Evolutionary conservation across 2,329 filamentous ascomycete species (phyloP), one percentile per base, ranked within the genome.

Genomic region (Aspergillus tubingensis): DNA sequence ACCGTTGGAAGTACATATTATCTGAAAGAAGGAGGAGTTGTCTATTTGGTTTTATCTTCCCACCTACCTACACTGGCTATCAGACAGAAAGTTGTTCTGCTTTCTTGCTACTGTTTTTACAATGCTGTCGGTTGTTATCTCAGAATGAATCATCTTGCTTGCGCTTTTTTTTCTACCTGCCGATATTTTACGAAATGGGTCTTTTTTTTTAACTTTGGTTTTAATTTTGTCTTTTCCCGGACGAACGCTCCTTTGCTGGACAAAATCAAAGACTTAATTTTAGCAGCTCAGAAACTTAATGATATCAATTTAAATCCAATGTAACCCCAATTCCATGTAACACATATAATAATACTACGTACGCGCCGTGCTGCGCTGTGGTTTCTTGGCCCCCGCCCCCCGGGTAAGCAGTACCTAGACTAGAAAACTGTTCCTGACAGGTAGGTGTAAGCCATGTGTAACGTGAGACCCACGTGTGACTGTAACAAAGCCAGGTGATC

Each of bases 1-100:
- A 50, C 27, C 27, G 47, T 50, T 30, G 47, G n/a, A 27, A 50
- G 47, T 50, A 50, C 47, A 50, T 50, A 50, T n/a, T 32, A 36
- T 13, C 10, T 50, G 47, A 50, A 25, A 49, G 47, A 27, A 27
- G 25, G 25, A 32, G 47, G 47, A 30, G 5, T 47, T 23, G 44
- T 48, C 44, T 27, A 21, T 11, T 27, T 21, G 21, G 21, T 3
- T 48, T 48, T 11, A 10, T 11, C 27, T 27, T 27, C 25, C 25
- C 25, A 27, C 25, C 25, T 27, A 30, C 27, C 27, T 2, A 10
- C 3, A 47, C 43, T n/a, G 27, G 23, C 44, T 30, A 30, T 19
- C 47, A 50, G 47, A 50, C 44, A 17, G 44, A 23, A 30, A 8
- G n/a, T 30, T 30, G 2, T 32, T 32, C 10, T 11, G 30, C n/a